phyloP scores from a whole-genome alignment of 306 rosid genomes.

The Hippophae gyantsensis region DNA sequence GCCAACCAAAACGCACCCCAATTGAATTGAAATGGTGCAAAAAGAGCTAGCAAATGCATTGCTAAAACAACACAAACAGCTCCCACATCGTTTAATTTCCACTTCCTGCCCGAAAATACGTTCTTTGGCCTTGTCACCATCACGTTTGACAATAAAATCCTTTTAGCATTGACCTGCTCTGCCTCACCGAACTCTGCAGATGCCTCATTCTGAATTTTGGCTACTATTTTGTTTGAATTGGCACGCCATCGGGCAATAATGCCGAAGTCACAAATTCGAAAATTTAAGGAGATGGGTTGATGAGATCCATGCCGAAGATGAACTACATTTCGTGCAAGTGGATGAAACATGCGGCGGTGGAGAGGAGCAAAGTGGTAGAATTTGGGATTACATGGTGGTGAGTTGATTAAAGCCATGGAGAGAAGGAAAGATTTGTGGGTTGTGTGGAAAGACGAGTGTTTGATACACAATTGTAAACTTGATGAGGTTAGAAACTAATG shows the following conservation, averaged over 20 bases:
- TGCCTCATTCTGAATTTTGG: conserved; percentile 30
- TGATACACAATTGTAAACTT: neutral
- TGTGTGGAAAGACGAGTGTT: neutral
- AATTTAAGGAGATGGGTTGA: conserved; percentile 18
- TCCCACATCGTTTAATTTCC: conserved; percentile 52
- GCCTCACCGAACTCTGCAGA: conserved; percentile 29
- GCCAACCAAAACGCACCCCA: conserved; percentile 64
- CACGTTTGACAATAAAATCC: conserved; percentile 69
- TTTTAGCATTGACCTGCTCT: conserved; percentile 16
- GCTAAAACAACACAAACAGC: conserved; percentile 50
- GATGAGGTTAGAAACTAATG: conserved; percentile 1
- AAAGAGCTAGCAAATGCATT: conserved; percentile 53
- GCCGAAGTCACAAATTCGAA: conserved; percentile 16
- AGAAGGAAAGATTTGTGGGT: neutral
- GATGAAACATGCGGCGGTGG: conserved; percentile 35
- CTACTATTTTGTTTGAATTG: conserved; percentile 7
- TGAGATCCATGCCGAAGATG: conserved; percentile 17
- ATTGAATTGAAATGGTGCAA: conserved; percentile 72
- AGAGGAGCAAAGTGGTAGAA: conserved; percentile 26
- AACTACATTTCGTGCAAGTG: conserved; percentile 13
- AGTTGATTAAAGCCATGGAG: conserved; percentile 52
- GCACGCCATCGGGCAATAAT: conserved; percentile 17
- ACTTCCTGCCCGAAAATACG: conserved; percentile 51
- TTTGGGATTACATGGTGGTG: conserved; percentile 40
- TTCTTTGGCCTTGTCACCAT: conserved; percentile 50